Evolutionary conservation across 2,329 filamentous ascomycete species (phyloP), one percentile per base, ranked within the genome.

Genomic region (Ilyonectria destructans): DNA sequence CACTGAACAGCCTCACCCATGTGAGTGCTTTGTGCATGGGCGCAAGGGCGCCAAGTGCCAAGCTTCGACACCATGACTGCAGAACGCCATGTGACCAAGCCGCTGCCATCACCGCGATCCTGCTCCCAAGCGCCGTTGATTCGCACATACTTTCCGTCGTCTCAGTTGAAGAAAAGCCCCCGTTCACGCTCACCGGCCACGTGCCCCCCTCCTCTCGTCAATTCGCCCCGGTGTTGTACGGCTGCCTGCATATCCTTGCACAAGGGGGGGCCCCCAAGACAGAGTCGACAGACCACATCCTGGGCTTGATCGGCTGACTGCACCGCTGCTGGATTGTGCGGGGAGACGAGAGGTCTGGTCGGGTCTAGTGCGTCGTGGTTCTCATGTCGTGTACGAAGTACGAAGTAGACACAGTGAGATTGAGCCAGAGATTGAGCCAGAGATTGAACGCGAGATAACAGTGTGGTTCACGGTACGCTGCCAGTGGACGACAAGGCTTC

Each of bases 1-100:
- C 37, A n/a, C 23, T 23, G 23, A 23, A 23, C 23, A 23, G 15
- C 15, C 40, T 43, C 17, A 15, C 37, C 37, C 37, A 40, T 40
- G 37, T 40, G 37, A 40, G 37, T 40, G 37, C 37, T 40, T n/a
- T 35, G 29, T 35, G 51, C 29, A 54, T 37, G 31, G 8, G 9
- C 26, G 4, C 26, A 26, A 26, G 49, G 26, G 29, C 33, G 26
- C 26, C 48, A 15, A 29, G 19, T 21, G 48, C 37, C 51, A 54
- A 33, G 58, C 37, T 13, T 1, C 60, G 23, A 57, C 43, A 46
- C 60, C 60, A 51, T 45, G 45, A 26, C 60, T 33, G 52, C 46
- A 57, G 45, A n/a, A n/a, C 12, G 52, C 60, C 60, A 63, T 63
- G 60, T 63, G 60, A 63, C 12, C 23, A 46, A 31, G 43, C 31